phyloP scores from a whole-genome alignment of 1,284 basidiomycete species.

The Rhodotorula glutinis region DNA sequence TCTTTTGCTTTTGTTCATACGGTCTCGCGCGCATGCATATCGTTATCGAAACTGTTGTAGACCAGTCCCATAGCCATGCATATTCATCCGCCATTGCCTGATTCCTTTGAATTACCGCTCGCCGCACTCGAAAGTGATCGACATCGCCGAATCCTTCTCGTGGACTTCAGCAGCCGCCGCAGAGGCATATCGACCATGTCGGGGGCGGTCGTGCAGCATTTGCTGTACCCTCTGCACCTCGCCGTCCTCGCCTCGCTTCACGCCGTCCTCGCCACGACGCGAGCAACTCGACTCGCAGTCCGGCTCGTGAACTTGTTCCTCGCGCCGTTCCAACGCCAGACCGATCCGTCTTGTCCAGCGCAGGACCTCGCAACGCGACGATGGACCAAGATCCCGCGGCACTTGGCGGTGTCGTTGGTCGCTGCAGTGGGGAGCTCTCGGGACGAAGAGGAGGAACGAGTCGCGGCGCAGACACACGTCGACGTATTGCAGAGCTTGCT shows the following conservation, averaged over 20 bases:
- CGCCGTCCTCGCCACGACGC: slow-evolving; percentile 29
- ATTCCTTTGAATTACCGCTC: no score
- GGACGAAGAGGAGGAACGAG: not conserved
- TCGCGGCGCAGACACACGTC: slow-evolving; percentile 1
- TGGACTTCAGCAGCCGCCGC: not conserved
- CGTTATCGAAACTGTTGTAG: no score
- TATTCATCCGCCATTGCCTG: no score
- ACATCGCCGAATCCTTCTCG: no score
- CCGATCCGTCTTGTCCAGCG: not conserved
- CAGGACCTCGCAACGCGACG: slow-evolving; percentile 2
- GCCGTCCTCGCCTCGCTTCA: slow-evolving; percentile 35
- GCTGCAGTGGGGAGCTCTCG: not conserved
- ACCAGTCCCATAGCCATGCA: no score
- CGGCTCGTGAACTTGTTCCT: slow-evolving; percentile 17
- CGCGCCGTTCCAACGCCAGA: slow-evolving; percentile 1
- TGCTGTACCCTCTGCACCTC: slow-evolving; percentile 29
- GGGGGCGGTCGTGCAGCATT: not conserved
- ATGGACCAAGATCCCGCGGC: slow-evolving; percentile 34
- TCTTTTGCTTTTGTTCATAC: not conserved
- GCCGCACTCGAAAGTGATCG: no score
- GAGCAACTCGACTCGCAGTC: slow-evolving; percentile 21
- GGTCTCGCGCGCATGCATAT: not conserved
- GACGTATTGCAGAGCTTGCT: slow-evolving; percentile 19
- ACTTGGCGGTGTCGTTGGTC: slow-evolving; percentile 37
- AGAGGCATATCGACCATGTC: not conserved